A percentile compares a stretch with the other conserved stretches of the same genome.
These are phyloP conservation scores for Chamaenerion angustifolium DNA, from an alignment of 345 rosid species.

Conservation along the genomic window DNA sequence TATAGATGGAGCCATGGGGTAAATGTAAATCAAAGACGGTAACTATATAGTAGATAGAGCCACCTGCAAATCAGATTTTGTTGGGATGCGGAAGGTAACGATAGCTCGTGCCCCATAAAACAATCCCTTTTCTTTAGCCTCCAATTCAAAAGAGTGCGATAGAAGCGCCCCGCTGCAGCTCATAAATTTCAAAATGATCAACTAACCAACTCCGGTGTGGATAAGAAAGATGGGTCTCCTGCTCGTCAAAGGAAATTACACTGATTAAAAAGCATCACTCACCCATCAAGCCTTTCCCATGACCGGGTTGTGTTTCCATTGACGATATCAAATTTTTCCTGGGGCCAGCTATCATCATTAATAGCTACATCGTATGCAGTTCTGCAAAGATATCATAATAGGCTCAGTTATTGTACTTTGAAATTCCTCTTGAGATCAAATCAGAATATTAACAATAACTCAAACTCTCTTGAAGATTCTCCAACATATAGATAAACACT, in stretches of 20 bases:
- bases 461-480: too few species aligned
- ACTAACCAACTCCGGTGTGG: too few species aligned
- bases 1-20: not conserved
- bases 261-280: conserved; percentile 15
- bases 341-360: conserved; percentile 56
- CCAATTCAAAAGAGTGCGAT: conserved; percentile 75
- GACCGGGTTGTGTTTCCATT: conserved; percentile 63
- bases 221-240: too few species aligned
- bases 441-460: too few species aligned
- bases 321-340: conserved; percentile 41
- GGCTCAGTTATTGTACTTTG: too few species aligned
- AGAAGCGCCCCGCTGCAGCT: conserved; percentile 58
- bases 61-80: conserved; percentile 80
- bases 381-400: conserved; percentile 20
- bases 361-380: conserved; percentile 73
- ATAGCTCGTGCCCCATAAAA: conserved; percentile 81
- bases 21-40: not conserved
- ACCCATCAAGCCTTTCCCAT: conserved; percentile 98
- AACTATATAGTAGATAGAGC: not conserved
- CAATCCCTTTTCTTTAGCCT: conserved; percentile 65
- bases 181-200: not conserved
- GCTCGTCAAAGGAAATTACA: not conserved
- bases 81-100: conserved; percentile 78
- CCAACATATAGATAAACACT: too few species aligned
- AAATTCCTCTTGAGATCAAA: too few species aligned